Base-by-base conservation (phyloP, 1,284 basidiomycete species). In the Ustilago shanxiensis region DNA sequence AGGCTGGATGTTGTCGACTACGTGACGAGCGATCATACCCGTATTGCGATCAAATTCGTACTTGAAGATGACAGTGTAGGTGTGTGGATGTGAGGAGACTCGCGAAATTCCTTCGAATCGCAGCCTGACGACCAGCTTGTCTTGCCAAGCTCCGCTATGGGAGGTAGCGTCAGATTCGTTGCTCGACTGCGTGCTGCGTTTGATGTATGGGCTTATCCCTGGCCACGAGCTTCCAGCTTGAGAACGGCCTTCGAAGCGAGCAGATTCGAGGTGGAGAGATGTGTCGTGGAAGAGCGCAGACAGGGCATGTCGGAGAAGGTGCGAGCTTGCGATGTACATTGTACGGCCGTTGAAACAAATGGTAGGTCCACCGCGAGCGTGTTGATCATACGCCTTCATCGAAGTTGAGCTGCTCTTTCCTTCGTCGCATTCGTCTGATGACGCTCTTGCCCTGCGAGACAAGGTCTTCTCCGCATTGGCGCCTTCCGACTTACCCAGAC, bases 1-100 rank as follows among this genome's bases (percentile, higher is more conserved):
- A 8, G 84, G 84, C 73, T 83, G 77, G 51, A 85, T 83, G 37
- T 80, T 75, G 63, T 85, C 83, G 18, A 85, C 83, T 22, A 66
- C 55, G 53, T 85, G 84, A 20, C 71, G 61, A 11, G 55, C 66
- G 29, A 85, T 79, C 57, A 66, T 81, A 7, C 83, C 84, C 13
- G 83, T 81, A 1, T 29, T 39, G 1, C 76, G 72, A 52, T 85
- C 83, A 50, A 85, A 81, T 1, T 73, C 73, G 64, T 85, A 85
- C 56, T 75, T 63, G 62, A 83, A 85, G 31, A 85, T 61, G 59
- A 84, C 73, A 11, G 81, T 82, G 50, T 84, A 85, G 22, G 79
- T 76, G 51, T 85, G 83, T 22, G 71, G 65, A 39, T 74, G 55
- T 0, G 77, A 72, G 4, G 77, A 70, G 2, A 85, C 66, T 1